These are phyloP conservation scores for Yarrowia osloensis DNA, from an alignment of 805 yeast species.

Conservation along the genomic window DNA sequence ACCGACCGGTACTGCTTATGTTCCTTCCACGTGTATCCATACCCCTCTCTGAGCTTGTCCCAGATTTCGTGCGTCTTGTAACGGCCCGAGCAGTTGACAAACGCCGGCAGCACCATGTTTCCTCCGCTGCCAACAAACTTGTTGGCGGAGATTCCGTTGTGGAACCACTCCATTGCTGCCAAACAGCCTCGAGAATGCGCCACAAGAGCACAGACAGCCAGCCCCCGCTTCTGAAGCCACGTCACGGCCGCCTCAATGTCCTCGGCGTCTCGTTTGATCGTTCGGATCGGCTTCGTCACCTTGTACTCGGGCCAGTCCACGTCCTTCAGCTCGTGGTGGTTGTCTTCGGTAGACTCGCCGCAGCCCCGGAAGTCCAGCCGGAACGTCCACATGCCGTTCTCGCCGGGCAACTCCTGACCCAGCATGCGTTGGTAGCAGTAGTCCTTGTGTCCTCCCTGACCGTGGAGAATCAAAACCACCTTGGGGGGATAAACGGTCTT, in stretches of 20 bases:
- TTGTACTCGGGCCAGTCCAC: slow-evolving; percentile 35
- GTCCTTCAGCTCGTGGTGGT: slow-evolving; percentile 38
- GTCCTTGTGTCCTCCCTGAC: slow-evolving; percentile 81
- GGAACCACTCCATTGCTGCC: slow-evolving; percentile 73
- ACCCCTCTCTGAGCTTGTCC: slow-evolving; percentile 47
- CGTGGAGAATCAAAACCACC: slow-evolving; percentile 71
- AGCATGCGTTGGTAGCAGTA: slow-evolving; percentile 69
- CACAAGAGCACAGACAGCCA: slow-evolving; percentile 53
- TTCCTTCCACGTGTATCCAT: slow-evolving; percentile 44
- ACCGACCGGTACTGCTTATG: slow-evolving; percentile 37
- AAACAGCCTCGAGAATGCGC: slow-evolving; percentile 82
- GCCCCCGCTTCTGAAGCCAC: slow-evolving; percentile 31
- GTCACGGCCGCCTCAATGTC: slow-evolving; percentile 53
- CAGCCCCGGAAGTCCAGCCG: slow-evolving; percentile 86
- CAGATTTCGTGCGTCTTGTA: slow-evolving; percentile 44
- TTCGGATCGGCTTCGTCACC: slow-evolving; percentile 51
- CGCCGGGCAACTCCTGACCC: slow-evolving; percentile 60
- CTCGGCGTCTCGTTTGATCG: slow-evolving; percentile 62
- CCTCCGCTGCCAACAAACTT: slow-evolving; percentile 35
- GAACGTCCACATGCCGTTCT: slow-evolving; percentile 62
- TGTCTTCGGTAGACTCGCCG: slow-evolving; percentile 68
- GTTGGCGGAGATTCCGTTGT: slow-evolving; percentile 36
- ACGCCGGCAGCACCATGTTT: slow-evolving; percentile 52
- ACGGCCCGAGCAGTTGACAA: slow-evolving; percentile 76
- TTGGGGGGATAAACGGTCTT: slow-evolving; percentile 31